Evolutionary conservation across 768 basidiomycete genomes (phyloP).

Genomic region (Cytidiella melzeri): DNA sequence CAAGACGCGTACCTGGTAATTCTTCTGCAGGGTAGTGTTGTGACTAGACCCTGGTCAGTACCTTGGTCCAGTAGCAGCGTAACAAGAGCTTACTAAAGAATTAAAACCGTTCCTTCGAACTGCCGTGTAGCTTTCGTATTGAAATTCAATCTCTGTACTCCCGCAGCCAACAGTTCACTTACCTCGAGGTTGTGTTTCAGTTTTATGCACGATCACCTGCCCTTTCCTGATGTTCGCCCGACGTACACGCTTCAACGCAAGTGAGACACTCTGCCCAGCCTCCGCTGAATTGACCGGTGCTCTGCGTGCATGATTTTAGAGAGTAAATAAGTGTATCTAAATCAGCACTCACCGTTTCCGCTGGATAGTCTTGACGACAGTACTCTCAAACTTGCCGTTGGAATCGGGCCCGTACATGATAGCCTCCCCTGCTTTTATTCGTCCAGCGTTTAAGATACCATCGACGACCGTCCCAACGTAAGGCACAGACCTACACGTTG

Average conservation of each 20-base stretch:
- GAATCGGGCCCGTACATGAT: conserved; percentile 89
- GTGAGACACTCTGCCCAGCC: conserved; percentile 92
- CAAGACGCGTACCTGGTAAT: conserved; percentile 67
- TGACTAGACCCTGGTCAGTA: conserved; percentile 42
- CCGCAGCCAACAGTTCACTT: conserved; percentile 9
- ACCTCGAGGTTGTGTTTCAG: conserved; percentile 76
- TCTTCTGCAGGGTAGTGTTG: conserved; percentile 88
- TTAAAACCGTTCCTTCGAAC: conserved; percentile 92
- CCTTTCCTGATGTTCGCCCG: conserved; percentile 83
- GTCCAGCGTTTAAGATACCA: conserved; percentile 75
- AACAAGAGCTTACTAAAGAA: conserved; percentile 68
- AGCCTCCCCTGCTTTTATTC: conserved; percentile 70
- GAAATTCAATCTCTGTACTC: conserved; percentile 1
- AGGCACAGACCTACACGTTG: conserved; percentile 53
- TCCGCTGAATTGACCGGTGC: conserved; percentile 81
- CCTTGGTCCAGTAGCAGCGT: not conserved
- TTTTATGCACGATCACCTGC: conserved; percentile 85
- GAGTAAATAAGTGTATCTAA: not conserved
- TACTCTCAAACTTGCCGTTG: conserved; percentile 80
- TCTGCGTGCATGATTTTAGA: conserved; percentile 30
- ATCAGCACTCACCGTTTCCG: conserved; percentile 60
- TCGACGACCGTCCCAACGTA: conserved; percentile 84
- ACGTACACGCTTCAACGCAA: conserved; percentile 87
- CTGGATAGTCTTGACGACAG: conserved; percentile 87
- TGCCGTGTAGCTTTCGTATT: conserved; percentile 54